Base-by-base conservation (phyloP, 495 filamentous ascomycete genomes). In the Penicillium turbatum region DNA sequence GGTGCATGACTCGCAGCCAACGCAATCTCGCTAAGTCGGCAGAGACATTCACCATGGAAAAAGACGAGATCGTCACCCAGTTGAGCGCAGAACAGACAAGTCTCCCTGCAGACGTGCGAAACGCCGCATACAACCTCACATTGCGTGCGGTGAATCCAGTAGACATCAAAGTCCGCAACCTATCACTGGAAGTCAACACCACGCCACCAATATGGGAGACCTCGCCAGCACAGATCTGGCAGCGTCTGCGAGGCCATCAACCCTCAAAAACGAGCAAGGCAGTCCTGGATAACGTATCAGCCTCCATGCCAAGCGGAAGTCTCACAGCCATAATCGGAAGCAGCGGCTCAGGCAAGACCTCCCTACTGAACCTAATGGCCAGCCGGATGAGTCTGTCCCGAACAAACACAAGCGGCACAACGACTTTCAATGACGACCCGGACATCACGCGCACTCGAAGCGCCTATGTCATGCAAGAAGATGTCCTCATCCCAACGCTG, bases 401-500 rank as follows among this genome's bases (percentile, higher is more conserved):
- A 34, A 68, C 87, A 2, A 70, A 74, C 13, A 76, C 77, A 17
- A 68, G 68, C 10, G 86, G 86, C 2, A 59, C 58, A 1, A 78
- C 79, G 0, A 78, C 73, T 0, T 87, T 83, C 61, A 87, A 86
- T 60, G 79, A 72, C 2, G 59, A 68, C 41, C 48, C 72, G 17
- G 69, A 81, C n/a, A 66, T 84, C 15, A 66, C 75, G 11, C 74
- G 63, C 48, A 68, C 84, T 10, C 70, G 82, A 26, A 82, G 82
- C 55, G 83, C 86, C 53, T 89, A 88, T 67, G 83, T 89, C 13
- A 87, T 88, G 83, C 87, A 89, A 60, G 82, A 89, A 46, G 87
- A 90, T 65, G 75, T 88, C 37, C 69, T 89, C 5, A 72, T 89
- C 1, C 82, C 86, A 0, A 83, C 83, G 0, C 64, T 90, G 31